A percentile compares a stretch with the other conserved stretches of the same genome.
These are phyloP conservation scores for Afroboletus lepidellus DNA, from an alignment of 1,284 basidiomycete species.

Conservation along the genomic window DNA sequence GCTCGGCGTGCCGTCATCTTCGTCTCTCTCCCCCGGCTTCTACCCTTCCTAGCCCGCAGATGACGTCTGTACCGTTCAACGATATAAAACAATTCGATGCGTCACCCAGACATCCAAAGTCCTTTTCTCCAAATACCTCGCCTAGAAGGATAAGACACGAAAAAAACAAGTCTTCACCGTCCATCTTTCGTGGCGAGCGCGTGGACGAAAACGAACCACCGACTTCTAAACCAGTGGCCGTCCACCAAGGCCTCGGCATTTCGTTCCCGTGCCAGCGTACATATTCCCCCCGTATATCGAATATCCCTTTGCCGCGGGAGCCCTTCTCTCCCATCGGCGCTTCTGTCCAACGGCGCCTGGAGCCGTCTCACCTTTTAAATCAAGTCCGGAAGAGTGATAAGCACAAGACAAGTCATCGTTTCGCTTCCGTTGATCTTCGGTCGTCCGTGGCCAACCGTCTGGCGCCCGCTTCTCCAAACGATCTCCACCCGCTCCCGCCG, in stretches of 20 bases:
- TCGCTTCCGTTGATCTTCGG: slow-evolving; percentile 23
- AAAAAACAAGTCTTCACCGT: slow-evolving; percentile 1
- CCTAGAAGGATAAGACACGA: slow-evolving; percentile 8
- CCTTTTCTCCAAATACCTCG: not conserved
- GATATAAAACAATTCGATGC: not conserved
- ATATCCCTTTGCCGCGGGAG: not conserved
- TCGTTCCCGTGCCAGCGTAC: slow-evolving; percentile 18
- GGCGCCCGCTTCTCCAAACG: slow-evolving; percentile 24
- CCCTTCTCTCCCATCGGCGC: not conserved
- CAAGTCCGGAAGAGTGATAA: slow-evolving; percentile 16
- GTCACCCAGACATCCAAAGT: not conserved
- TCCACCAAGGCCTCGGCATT: slow-evolving; percentile 8
- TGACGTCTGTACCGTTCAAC: slow-evolving; percentile 1
- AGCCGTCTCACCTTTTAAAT: slow-evolving; percentile 6
- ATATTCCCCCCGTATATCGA: slow-evolving; percentile 15
- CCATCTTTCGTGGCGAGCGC: not conserved
- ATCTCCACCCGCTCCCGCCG: slow-evolving; percentile 15
- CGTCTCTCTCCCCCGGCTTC: slow-evolving; percentile 11
- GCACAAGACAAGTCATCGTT: slow-evolving; percentile 11
- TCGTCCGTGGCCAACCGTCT: slow-evolving; percentile 5
- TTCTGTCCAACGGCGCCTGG: slow-evolving; percentile 4
- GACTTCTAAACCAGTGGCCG: not conserved
- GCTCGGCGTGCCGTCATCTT: slow-evolving; percentile 25
- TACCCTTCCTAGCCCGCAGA: slow-evolving; percentile 9
- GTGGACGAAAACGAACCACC: slow-evolving; percentile 26